Base-by-base conservation (phyloP, 2,329 filamentous ascomycete species). In the Neofusicoccum sp. region DNA sequence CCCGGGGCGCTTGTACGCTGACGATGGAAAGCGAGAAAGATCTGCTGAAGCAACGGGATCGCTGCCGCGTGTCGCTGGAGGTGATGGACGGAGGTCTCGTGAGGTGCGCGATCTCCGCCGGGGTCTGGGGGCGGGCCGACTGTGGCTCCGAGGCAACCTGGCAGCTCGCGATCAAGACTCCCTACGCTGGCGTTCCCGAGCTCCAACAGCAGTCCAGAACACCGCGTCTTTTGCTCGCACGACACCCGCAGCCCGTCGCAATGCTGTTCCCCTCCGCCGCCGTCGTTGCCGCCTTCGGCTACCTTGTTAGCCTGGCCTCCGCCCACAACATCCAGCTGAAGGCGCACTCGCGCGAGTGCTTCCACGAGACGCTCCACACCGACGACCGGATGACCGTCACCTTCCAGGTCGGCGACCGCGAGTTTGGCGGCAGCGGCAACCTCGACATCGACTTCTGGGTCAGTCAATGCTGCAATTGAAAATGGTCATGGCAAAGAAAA, bases 351-450 rank as follows among this genome's bases (percentile, higher is more conserved):
- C 86, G 92, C 78, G 95, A 99, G 82, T 99, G 95, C 82, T 99
- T 98, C 84, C 90, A 96, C 82, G 95, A 99, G 81, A 78, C 82
- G 69, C 86, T 99, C 63, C 93, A 96, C 81, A 86, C 84, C 75
- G 95, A 96, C 77, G 95, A 99, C 81, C 90, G 89, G 78, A 99
- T 99, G 95, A 97, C 92, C 7, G 93, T 99, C 63, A 96, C 93
- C 31, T 99, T 96, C 83, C 95, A 98, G 80, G 93, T 98, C 62
- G 95, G 95, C 73, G 95, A 99, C 75, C 84, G 93, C 67, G 95
- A 99, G 75, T 97, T 96, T 78, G 93, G 93, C 56, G 90, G 90
- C 57, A 93, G 92, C 61, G 93, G 93, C 34, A 98, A 97, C 73
- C 81, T 99, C 63, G 93, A 98, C 68, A 89, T 99, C 72, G 95